Base-by-base conservation (phyloP, 345 rosid genomes). In the Cardamine chenopodiifolia region DNA sequence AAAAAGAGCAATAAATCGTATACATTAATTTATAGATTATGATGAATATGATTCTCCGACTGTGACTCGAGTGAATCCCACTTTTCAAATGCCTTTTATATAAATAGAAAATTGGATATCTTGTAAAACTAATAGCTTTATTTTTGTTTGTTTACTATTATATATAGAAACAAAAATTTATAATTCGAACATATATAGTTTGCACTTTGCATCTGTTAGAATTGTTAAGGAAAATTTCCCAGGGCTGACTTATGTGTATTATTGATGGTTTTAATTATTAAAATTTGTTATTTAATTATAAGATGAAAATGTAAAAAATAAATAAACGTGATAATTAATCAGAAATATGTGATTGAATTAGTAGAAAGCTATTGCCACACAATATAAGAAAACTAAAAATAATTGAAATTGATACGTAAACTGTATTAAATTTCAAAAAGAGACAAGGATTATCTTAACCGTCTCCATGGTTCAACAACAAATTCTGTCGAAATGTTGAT, bases 21-120 rank as follows among this genome's bases (percentile, higher is more conserved):
- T 17, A 69, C 5, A 17, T 9, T 10, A 52, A 15, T 68, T 4
- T 4, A 7, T 40, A 67, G 4, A 67, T 68, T 39, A 52, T 68
- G 63, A 22, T 50, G 58, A 45, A 19, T 65, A 22, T 65, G 57
- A 26, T 45, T 57, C 15, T 68, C 44, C 39, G 6, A 22, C 74
- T 32, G 29, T 54, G 25, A 25, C 57, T 63, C 20, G 5, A 25
- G 4, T 6, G n/a, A 65, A 66, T 57, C 53, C 29, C 0, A 11
- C 47, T 5, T 60, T 49, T 34, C 26, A 54, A 66, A 29, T 2
- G 18, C 22, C 0, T n/a, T 54, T 28, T 63, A 42, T 17, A 62
- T 25, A 42, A 8, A 2, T 42, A 29, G 22, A 47, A 45, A 58
- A 4, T 8, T 12, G 7, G 35, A n/a, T 32, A 32, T 32, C 47